Evolutionary conservation across 176 grass and related monocot genomes (phyloP), one percentile per base, ranked within the genome.

Genomic region (Musa itinerans): DNA sequence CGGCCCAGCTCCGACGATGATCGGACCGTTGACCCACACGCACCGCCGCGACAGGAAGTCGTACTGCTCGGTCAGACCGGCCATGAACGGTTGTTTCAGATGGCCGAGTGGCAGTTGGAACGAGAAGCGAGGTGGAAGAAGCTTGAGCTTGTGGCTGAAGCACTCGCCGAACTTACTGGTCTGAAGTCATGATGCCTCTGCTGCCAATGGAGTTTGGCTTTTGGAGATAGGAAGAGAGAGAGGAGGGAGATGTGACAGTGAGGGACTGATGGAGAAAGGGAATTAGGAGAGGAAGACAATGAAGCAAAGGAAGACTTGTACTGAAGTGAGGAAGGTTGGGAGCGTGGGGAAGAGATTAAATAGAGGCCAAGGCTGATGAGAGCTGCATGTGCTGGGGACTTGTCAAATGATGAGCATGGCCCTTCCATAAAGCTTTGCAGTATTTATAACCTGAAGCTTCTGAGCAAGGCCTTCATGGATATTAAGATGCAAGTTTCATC

Each of bases 1-100:
- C 10, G 65, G 65, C 65, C 65, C 65, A 6, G 65, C 65, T 23
- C 65, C 65, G 65, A 68, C 65, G 22, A 68, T 68, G 65, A 68
- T 68, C 11, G 65, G 65, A 10, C 65, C 65, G 65, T 68, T 68
- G 13, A 68, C 65, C 65, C 65, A 68, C 21, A 48, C 24, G 65
- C 65, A 68, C 21, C 65, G 65, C 10, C 65, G 1, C 26, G 65
- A 68, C 10, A 68, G 29, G 11, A 68, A 34, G 26, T 68, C 65
- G 24, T 43, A 29, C 1, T 29, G 25, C 2, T 48, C 65, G 26
- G 11, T 68, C 22, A 26, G 9, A n/a, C 55, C 17, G 2, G 65
- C 24, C 26, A 29, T 68, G 34, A 43, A 43, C 34, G 12, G 65
- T 43, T 48, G 57, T 8, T n/a, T 61, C n/a, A 8, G 16, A 17